A percentile compares a stretch with the other conserved stretches of the same genome.
Evolutionary conservation across 805 yeast genomes (phyloP).

Genomic region (Candida nonsorbophila): DNA sequence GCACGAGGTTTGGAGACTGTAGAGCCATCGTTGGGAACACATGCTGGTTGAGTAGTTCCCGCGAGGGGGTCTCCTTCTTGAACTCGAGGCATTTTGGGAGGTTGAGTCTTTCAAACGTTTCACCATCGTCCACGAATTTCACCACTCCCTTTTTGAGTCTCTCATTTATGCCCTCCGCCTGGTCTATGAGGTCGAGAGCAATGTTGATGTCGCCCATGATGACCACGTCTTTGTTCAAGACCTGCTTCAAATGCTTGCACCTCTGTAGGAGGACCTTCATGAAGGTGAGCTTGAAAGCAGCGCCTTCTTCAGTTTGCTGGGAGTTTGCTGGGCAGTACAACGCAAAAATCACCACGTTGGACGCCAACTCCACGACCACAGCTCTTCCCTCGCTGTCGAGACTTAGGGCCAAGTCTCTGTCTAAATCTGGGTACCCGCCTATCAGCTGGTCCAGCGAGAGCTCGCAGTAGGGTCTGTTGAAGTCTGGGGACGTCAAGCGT

Average conservation of each 20-base stretch:
- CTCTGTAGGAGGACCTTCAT: conserved; percentile 57
- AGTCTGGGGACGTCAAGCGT: conserved; percentile 20
- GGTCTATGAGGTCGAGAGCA: conserved; percentile 72
- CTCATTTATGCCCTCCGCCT: conserved; percentile 61
- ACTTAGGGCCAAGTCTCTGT: conserved; percentile 30
- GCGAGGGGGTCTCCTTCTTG: conserved; percentile 21
- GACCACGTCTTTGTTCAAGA: conserved; percentile 60
- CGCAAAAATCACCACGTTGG: conserved; percentile 54
- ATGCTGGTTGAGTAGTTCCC: conserved; percentile 24
- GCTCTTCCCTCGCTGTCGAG: conserved; percentile 86
- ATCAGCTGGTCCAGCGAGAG: conserved; percentile 34
- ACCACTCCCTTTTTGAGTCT: conserved; percentile 34
- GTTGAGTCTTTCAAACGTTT: conserved; percentile 6
- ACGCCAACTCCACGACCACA: conserved; percentile 66
- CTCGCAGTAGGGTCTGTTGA: conserved; percentile 9
- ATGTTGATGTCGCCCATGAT: conserved; percentile 89
- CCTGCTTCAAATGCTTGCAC: conserved; percentile 44
- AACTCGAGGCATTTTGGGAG: conserved; percentile 27
- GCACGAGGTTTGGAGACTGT: conserved; percentile 1
- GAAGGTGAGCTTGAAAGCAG: conserved; percentile 52
- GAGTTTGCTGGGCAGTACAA: conserved; percentile 94
- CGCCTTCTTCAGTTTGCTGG: conserved; percentile 60
- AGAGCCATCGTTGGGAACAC: conserved; percentile 14
- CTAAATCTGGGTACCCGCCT: conserved; percentile 64
- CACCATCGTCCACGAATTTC: conserved; percentile 8